Conservation (phyloP, 306 rosid genomes). For the Vicia villosa region DNA sequence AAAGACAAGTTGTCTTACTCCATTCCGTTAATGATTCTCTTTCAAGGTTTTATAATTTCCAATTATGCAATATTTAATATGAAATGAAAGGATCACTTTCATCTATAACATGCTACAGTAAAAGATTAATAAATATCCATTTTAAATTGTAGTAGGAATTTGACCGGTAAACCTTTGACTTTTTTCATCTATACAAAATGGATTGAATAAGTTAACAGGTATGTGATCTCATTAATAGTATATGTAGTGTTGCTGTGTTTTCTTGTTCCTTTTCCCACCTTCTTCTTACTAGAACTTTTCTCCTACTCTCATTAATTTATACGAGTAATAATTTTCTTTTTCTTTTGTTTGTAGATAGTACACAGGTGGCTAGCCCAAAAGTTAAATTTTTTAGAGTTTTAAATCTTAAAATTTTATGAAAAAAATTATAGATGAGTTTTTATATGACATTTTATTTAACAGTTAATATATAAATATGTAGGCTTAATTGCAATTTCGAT, state of each 20-base stretch:
- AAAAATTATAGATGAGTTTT: too few relatives aligned
- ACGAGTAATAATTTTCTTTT: too few relatives aligned
- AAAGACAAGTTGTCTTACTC: constrained; percentile 10
- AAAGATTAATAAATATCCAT: background rate
- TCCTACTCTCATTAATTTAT: background rate
- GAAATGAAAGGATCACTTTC: constrained; percentile 9
- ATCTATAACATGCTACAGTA: background rate
- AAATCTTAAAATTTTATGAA: too few relatives aligned
- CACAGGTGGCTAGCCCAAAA: too few relatives aligned
- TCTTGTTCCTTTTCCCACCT: background rate
- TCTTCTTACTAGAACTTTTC: background rate
- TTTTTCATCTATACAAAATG: background rate
- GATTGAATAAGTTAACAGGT: background rate
- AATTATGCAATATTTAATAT: background rate
- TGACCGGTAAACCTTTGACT: constrained; percentile 21
- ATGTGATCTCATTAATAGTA: background rate
- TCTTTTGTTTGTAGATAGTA: too few relatives aligned
- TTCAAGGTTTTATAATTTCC: background rate
- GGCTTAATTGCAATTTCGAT: too few relatives aligned
- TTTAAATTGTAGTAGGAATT: background rate
- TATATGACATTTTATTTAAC: too few relatives aligned
- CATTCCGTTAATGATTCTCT: constrained; percentile 9
- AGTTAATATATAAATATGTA: too few relatives aligned
- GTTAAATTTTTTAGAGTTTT: too few relatives aligned
- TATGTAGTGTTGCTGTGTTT: background rate